phyloP scores from a whole-genome alignment of 177 flowering plant species.

The Vitis hybrid region DNA sequence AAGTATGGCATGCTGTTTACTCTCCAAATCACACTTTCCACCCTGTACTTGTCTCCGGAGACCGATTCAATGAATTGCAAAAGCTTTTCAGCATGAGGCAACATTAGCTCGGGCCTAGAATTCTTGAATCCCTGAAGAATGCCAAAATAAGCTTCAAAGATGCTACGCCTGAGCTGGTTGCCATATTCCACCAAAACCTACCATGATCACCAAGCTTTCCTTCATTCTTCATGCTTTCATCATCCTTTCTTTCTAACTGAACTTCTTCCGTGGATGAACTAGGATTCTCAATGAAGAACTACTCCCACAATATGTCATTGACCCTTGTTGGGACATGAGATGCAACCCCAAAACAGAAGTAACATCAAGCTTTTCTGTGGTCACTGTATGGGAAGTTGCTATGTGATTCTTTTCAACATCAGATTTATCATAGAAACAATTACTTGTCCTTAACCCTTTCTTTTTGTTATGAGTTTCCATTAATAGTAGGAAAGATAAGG shows the following conservation, averaged over 20 bases:
- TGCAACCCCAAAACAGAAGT: conserved; percentile 19
- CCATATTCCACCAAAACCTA: conserved; percentile 68
- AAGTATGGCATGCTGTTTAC: neutral
- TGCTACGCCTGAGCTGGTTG: conserved; percentile 73
- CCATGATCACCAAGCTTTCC: conserved; percentile 41
- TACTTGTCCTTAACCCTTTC: conserved; percentile 37
- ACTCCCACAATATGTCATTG: conserved; percentile 86
- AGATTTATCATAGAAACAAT: conserved; percentile 24
- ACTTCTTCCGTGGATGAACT: conserved; percentile 63
- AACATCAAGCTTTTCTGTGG: conserved; percentile 22
- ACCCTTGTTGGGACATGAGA: conserved; percentile 43
- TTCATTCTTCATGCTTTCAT: conserved; percentile 36
- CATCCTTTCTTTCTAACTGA: conserved; percentile 57
- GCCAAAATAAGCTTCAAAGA: conserved; percentile 87
- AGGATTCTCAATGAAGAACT: conserved; percentile 81
- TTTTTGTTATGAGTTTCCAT: conserved; percentile 37
- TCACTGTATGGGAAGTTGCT: conserved; percentile 14
- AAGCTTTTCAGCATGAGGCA: conserved; percentile 68
- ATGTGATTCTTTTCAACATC: conserved; percentile 23
- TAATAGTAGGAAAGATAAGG: conserved; percentile 20
- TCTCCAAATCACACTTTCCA: no score
- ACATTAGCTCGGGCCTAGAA: conserved; percentile 63
- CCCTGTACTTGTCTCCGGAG: conserved; percentile 54
- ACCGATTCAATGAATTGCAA: conserved; percentile 69
- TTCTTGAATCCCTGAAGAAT: conserved; percentile 78